A percentile compares a stretch with the other conserved stretches of the same genome.
phyloP scores from a whole-genome alignment of 768 basidiomycete genomes.

The Polyporus arcularius region DNA sequence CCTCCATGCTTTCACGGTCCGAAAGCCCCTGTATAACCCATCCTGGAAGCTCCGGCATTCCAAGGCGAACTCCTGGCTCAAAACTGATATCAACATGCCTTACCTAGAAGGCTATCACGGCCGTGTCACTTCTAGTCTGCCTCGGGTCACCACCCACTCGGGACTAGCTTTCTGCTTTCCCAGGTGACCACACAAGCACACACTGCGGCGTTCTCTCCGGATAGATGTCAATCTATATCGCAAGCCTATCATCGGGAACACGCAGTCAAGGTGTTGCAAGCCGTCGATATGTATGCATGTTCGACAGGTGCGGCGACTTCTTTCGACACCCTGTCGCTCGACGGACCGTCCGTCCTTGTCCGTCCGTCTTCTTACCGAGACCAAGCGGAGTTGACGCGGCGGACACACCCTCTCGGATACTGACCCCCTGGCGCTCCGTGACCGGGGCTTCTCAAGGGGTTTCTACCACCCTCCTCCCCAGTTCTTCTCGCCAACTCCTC shows the following conservation, averaged over 20 bases:
- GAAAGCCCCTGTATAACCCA: neutral
- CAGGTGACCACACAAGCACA: neutral
- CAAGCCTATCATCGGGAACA: neutral
- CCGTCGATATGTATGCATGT: neutral
- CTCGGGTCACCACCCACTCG: neutral
- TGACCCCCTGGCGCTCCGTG: constrained; percentile 16
- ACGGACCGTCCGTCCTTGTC: neutral
- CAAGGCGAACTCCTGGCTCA: neutral
- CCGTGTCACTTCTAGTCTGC: neutral
- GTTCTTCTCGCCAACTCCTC: neutral
- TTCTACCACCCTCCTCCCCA: neutral
- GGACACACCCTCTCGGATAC: neutral
- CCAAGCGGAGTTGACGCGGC: neutral
- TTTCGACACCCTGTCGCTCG: neutral
- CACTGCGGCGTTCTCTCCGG: neutral
- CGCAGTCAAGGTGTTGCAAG: neutral
- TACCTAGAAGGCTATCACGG: neutral
- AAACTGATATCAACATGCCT: neutral
- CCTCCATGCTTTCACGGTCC: neutral
- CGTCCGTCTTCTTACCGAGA: neutral
- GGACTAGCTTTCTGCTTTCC: neutral
- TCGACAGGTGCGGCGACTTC: neutral
- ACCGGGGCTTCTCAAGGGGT: neutral
- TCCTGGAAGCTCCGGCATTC: neutral
- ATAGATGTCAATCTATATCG: neutral